Conservation (phyloP, 2,329 filamentous ascomycete species). For the Aureobasidium sp. region DNA sequence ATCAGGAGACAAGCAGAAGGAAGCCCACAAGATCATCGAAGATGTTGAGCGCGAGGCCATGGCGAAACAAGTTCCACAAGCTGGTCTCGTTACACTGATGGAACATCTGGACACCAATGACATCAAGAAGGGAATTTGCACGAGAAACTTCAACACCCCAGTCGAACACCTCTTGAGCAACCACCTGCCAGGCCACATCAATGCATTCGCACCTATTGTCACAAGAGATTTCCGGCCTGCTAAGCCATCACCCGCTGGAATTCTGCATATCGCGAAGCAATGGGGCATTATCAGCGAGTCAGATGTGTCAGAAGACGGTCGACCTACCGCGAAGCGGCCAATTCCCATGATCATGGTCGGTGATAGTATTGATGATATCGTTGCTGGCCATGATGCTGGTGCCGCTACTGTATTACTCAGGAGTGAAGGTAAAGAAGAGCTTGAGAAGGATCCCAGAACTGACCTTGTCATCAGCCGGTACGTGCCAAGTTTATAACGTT, state of each 20-base stretch:
- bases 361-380: constrained; percentile 82
- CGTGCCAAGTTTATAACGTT: not conserved
- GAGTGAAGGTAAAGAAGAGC: constrained; percentile 28
- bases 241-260: constrained; percentile 82
- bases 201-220: constrained; percentile 63
- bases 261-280: constrained; percentile 69
- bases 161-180: constrained; percentile 65
- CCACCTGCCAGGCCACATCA: constrained; percentile 55
- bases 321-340: constrained; percentile 3
- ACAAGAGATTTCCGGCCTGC: constrained; percentile 75
- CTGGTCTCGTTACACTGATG: constrained; percentile 72
- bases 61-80: constrained; percentile 68
- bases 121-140: constrained; percentile 78
- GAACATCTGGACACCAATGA: constrained; percentile 60
- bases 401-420: constrained; percentile 78
- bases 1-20: constrained; percentile 44
- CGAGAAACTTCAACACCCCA: constrained; percentile 81
- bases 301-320: constrained; percentile 21
- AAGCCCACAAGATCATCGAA: constrained; percentile 65
- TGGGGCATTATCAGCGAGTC: constrained; percentile 53
- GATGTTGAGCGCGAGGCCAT: constrained; percentile 75
- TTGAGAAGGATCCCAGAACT: constrained; percentile 25
- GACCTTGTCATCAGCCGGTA: constrained; percentile 24
- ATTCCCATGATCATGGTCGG: constrained; percentile 44
- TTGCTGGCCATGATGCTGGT: constrained; percentile 71